Evolutionary conservation across 805 yeast genomes (phyloP).

Genomic region (Candida ortonii): DNA sequence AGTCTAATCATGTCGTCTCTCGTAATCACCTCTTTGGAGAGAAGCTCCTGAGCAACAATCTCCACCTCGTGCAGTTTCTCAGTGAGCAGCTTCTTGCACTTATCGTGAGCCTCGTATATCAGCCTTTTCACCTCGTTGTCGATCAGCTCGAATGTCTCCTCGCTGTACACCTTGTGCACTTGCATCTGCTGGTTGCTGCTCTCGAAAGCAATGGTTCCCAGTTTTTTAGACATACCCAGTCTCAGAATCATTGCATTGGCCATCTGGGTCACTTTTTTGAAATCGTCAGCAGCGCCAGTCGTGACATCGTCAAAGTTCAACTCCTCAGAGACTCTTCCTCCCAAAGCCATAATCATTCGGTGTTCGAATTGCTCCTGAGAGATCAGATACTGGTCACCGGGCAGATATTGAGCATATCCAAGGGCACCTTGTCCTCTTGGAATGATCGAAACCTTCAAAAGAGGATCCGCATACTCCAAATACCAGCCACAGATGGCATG

Average conservation of each 20-base stretch:
- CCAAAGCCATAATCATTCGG: slow-evolving; percentile 94
- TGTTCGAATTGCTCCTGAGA: slow-evolving; percentile 72
- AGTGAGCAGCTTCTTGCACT: slow-evolving; percentile 64
- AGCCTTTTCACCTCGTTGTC: slow-evolving; percentile 82
- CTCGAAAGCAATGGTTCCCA: slow-evolving; percentile 83
- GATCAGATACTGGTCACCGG: slow-evolving; percentile 83
- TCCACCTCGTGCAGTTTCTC: slow-evolving; percentile 77
- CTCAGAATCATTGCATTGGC: slow-evolving; percentile 91
- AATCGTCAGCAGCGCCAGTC: slow-evolving; percentile 94
- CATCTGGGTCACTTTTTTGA: slow-evolving; percentile 91
- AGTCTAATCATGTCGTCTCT: slow-evolving; percentile 90
- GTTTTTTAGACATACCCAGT: slow-evolving; percentile 84
- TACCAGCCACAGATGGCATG: slow-evolving; percentile 99
- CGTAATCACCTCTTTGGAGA: slow-evolving; percentile 84
- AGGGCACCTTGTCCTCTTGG: slow-evolving; percentile 97
- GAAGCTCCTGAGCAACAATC: slow-evolving; percentile 80
- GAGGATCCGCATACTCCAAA: slow-evolving; percentile 85
- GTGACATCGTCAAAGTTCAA: slow-evolving; percentile 88
- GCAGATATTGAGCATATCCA: slow-evolving; percentile 96
- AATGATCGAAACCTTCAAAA: slow-evolving; percentile 91
- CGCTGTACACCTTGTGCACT: slow-evolving; percentile 76
- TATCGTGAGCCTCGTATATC: slow-evolving; percentile 68
- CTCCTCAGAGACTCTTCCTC: slow-evolving; percentile 97
- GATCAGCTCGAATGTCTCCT: slow-evolving; percentile 74
- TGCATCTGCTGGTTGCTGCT: slow-evolving; percentile 54